Base-by-base conservation (phyloP, 768 basidiomycete species). In the Rhodocollybia butyracea region DNA sequence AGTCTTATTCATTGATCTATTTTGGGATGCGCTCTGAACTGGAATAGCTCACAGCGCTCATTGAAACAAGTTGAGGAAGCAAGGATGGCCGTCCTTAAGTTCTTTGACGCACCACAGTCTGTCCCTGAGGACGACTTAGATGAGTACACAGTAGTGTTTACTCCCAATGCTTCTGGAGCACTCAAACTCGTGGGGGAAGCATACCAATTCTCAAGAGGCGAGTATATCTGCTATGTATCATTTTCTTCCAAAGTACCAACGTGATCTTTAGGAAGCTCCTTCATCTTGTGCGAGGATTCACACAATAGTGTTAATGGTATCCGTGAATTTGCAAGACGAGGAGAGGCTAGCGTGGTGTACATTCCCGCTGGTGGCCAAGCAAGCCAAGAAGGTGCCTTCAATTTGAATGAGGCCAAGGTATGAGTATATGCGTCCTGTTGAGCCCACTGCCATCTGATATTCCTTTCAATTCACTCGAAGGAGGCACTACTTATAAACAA, bases 291-390 rank as follows among this genome's bases (percentile, higher is more conserved):
- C 19, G 76, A 79, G 13, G 91, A 94, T 68, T 86, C 88, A 5
- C 91, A 94, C 66, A 92, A 91, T 63, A 91, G 88, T 58, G 84
- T 92, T 19, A 86, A 92, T 61, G 90, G 90, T 8, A 87, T 92
- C 57, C 79, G 91, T 40, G 78, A 88, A 69, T 93, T 82, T 62
- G 89, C 89, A 0, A 64, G 66, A 12, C 68, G 71, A 55, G 76
- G 76, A 40, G 83, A 84, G 12, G 82, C 85, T 4, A 65, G 72
- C 30, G 79, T 86, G 17, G 73, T 73, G 40, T 93, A 93, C 65
- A 81, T 91, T 45, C 77, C 79, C 8, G 81, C 86, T 3, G 83
- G 82, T 8, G 66, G 76, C 5, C 76, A 76, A 17, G 89, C 89
- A 31, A 89, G 90, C 8, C 5, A 38, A 24, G 48, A 50, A 50